These are phyloP conservation scores for Angomonas ambiguus DNA, from an alignment of 208 protist species.

Conservation along the genomic window DNA sequence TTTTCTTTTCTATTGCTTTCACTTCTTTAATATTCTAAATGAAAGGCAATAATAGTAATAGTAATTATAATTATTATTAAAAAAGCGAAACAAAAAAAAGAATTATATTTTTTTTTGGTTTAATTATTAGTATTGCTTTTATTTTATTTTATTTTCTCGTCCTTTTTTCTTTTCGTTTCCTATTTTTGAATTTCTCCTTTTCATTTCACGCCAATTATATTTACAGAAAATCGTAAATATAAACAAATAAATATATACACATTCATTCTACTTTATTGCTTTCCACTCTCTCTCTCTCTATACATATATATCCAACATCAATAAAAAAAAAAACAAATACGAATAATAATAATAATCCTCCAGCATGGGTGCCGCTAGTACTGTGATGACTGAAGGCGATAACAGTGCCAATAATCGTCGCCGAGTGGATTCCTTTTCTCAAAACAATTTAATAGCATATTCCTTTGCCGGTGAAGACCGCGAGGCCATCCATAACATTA, in stretches of 20 bases:
- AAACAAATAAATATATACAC: not conserved
- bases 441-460: too few relatives aligned
- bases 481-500: too few relatives aligned
- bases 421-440: too few relatives aligned
- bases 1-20: conserved; percentile 5
- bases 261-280: not conserved
- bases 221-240: not conserved
- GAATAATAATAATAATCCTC: too few relatives aligned
- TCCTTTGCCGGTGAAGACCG: too few relatives aligned
- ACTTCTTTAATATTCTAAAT: conserved; percentile 1
- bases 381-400: too few relatives aligned
- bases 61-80: not conserved
- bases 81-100: too few relatives aligned
- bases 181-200: not conserved
- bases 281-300: not conserved
- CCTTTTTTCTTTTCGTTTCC: not conserved
- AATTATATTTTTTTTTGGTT: conserved; percentile 5
- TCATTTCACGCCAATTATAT: not conserved
- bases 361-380: too few relatives aligned
- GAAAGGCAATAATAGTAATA: not conserved
- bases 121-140: not conserved
- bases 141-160: conserved; percentile 1
- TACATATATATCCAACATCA: not conserved
- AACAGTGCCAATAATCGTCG: too few relatives aligned
- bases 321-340: too few relatives aligned